phyloP scores from a whole-genome alignment of 73 alveolate species.

The Uronychia setigera region DNA sequence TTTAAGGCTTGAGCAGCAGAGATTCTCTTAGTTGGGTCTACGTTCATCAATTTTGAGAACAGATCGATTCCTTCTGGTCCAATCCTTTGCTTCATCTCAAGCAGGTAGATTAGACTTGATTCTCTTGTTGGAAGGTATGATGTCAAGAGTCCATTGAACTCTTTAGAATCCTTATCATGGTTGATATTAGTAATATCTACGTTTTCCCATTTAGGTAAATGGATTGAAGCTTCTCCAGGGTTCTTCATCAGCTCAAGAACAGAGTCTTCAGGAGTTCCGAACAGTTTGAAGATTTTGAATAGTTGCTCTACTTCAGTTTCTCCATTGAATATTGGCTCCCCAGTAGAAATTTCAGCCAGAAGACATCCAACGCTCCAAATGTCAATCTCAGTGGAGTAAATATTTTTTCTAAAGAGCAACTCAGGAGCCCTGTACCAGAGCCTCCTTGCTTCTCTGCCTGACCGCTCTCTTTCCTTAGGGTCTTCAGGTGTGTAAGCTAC shows the following conservation, averaged over 20 bases:
- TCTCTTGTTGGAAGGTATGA: constrained; percentile 69
- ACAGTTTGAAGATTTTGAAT: constrained; percentile 74
- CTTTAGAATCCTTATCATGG: constrained; percentile 30
- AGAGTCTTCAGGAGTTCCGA: constrained; percentile 55
- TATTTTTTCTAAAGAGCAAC: constrained; percentile 80
- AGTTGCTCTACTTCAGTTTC: constrained; percentile 86
- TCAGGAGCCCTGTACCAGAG: constrained; percentile 99
- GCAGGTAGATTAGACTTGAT: constrained; percentile 34
- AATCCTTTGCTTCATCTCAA: constrained; percentile 52
- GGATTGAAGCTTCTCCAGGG: constrained; percentile 9
- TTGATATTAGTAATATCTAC: constrained; percentile 50
- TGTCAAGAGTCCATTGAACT: constrained; percentile 41
- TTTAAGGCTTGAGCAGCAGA: constrained; percentile 66
- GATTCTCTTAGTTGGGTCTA: constrained; percentile 69
- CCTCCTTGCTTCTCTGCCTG: constrained; percentile 95
- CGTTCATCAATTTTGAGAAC: constrained; percentile 54
- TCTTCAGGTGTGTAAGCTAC: constrained; percentile 97
- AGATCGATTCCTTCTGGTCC: constrained; percentile 82
- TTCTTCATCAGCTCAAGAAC: background rate
- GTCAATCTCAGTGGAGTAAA: constrained; percentile 93
- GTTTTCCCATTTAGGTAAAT: constrained; percentile 78
- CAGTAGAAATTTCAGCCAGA: constrained; percentile 86
- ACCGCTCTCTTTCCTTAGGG: constrained; percentile 97
- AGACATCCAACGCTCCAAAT: constrained; percentile 97
- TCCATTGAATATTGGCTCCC: constrained; percentile 91